These are phyloP conservation scores for Lepidium africanum DNA, from an alignment of 345 rosid genomes.

Conservation along the genomic window DNA sequence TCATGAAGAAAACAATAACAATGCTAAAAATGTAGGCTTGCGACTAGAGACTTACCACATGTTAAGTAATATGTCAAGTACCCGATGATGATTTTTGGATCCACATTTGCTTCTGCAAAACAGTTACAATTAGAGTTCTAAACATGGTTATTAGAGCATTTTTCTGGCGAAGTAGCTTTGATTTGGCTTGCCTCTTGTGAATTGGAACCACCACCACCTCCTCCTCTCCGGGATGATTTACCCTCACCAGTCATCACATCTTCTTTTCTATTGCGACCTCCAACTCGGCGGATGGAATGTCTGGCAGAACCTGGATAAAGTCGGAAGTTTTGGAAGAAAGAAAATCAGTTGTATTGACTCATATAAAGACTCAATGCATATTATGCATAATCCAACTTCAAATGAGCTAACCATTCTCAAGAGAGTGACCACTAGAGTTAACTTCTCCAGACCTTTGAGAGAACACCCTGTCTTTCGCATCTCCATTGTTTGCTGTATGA, in stretches of 20 bases:
- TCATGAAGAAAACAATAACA: neutral
- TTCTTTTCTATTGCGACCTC: conserved; percentile 33
- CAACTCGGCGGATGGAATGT: conserved; percentile 33
- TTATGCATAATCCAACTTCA: conserved; percentile 3
- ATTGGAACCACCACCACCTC: conserved; percentile 39
- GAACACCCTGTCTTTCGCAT: conserved; percentile 27
- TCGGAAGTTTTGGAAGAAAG: neutral
- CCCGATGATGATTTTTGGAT: conserved; percentile 67
- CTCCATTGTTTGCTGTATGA: conserved; percentile 31
- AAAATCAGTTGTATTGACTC: neutral
- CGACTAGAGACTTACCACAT: conserved; percentile 24
- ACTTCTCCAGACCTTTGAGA: conserved; percentile 20
- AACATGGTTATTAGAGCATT: conserved; percentile 5
- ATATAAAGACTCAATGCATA: neutral
- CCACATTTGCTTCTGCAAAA: conserved; percentile 78
- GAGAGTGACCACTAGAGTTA: conserved; percentile 23
- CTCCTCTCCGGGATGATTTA: conserved; percentile 56
- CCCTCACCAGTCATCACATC: conserved; percentile 35
- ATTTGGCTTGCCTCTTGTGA: conserved; percentile 49
- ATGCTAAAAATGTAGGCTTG: neutral
- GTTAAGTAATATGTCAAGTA: conserved; percentile 34
- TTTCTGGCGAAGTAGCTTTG: neutral
- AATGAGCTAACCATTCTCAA: conserved; percentile 35
- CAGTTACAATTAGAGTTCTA: conserved; percentile 8
- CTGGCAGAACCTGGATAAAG: conserved; percentile 35